Conservation (phyloP, 345 rosid genomes). For the Boechera stricta region DNA sequence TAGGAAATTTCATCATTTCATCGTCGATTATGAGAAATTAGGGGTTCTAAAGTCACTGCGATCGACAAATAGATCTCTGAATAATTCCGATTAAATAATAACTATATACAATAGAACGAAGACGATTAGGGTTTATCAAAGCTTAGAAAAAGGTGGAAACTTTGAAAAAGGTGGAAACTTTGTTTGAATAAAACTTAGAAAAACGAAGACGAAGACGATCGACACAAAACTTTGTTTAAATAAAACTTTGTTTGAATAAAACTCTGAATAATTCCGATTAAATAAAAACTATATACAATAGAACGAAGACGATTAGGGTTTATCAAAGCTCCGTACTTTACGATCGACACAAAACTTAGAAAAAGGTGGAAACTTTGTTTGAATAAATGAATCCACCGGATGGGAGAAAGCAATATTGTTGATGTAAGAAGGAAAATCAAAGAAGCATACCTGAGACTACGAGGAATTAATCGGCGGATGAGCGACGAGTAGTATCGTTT, state of each 20-base stretch:
- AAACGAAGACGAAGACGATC: too few species aligned
- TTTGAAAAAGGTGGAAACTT: neutral
- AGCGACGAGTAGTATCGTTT: neutral
- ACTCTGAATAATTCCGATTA: neutral
- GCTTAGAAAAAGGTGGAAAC: neutral
- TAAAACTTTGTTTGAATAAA: too few species aligned
- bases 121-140: constrained; percentile 29
- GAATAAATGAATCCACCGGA: neutral
- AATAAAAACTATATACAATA: neutral
- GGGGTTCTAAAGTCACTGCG: constrained; percentile 21
- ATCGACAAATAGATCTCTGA: constrained; percentile 1
- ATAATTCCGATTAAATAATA: neutral
- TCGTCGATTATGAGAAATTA: neutral
- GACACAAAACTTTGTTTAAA: too few species aligned
- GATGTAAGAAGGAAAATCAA: neutral
- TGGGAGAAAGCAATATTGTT: neutral
- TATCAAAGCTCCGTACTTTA: neutral
- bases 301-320: constrained; percentile 26
- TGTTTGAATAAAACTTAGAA: too few species aligned
- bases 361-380: neutral
- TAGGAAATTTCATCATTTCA: neutral
- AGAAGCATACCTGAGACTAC: constrained; percentile 25
- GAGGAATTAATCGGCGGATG: neutral
- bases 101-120: neutral
- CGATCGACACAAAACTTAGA: constrained; percentile 1